Evolutionary conservation across 148 eudicot genomes (phyloP).

Genomic region (Chenopodium suecicum): DNA sequence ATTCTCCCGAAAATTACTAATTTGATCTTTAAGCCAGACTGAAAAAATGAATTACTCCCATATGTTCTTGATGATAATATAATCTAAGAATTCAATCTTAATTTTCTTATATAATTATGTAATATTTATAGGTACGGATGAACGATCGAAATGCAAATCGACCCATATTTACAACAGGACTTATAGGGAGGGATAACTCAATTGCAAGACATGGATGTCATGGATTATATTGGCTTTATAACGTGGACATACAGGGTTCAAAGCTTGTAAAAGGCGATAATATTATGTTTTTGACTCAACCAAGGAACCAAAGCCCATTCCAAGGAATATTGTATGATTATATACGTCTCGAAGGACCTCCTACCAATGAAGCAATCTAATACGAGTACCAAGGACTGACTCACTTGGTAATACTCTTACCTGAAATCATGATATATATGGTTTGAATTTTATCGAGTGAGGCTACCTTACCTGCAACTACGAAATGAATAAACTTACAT

Average conservation of each 20-base stretch:
- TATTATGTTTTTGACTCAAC: slow-evolving; percentile 48
- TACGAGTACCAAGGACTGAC: too few relatives aligned
- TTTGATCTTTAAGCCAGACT: too few relatives aligned
- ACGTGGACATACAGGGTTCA: slow-evolving; percentile 42
- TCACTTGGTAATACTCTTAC: too few relatives aligned
- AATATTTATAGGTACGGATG: slow-evolving; percentile 40
- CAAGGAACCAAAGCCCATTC: slow-evolving; percentile 56
- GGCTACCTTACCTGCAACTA: too few relatives aligned
- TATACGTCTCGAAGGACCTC: slow-evolving; percentile 66
- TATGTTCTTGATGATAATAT: too few relatives aligned
- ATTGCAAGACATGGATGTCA: slow-evolving; percentile 64
- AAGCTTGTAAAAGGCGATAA: slow-evolving; percentile 44
- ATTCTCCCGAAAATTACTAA: too few relatives aligned
- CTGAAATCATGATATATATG: too few relatives aligned
- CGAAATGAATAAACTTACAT: too few relatives aligned
- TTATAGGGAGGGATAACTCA: slow-evolving; percentile 59
- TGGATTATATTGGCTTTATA: slow-evolving; percentile 59
- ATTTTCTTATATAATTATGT: too few relatives aligned
- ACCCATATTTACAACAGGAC: slow-evolving; percentile 51
- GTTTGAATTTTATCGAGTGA: too few relatives aligned
- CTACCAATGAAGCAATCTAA: slow-evolving; percentile 2
- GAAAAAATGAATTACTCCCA: neutral
- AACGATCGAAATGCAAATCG: slow-evolving; percentile 49
- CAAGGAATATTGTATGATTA: slow-evolving; percentile 66
- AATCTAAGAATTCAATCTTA: too few relatives aligned